Base-by-base conservation (phyloP, 345 rosid species). In the Linum trigynum region DNA sequence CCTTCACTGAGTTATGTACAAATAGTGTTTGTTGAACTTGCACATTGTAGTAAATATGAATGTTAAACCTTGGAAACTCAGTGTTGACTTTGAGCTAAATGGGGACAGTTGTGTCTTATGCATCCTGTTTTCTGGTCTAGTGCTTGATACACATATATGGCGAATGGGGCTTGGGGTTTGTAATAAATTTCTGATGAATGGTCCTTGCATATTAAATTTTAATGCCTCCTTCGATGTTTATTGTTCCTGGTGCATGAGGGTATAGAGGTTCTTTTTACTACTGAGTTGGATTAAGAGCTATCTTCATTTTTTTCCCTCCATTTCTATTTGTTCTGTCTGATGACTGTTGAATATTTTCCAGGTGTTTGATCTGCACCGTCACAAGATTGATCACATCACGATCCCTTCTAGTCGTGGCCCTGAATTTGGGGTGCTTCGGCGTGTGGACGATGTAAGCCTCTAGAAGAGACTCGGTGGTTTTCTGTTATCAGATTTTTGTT, bases 321-420 rank as follows among this genome's bases (percentile, higher is more conserved):
- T 38, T 62, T 38, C 7, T 39, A n/a, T 10, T 39, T 62, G 40
- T 12, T 62, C 3, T 23, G 32, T 23, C 32, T 23, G 32, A 23
- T 23, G 32, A 23, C 51, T 11, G n/a, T 63, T 61, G 61, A 40
- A 40, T 65, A 41, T 69, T 63, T 59, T 80, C 59, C 79, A 94
- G 99, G 82, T 94, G 39, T 76, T 79, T 77, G 99, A 94, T 82
- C 84, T 94, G 58, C 99, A 94, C 66, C 92, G 99, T 8, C 96
- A 95, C 79, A 79, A 87, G 72, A 95, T 95, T 73, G 99, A 95
- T 82, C 88, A 95, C 57, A 89, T 95, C 50, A 84, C 89, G 50
- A 76, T 95, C 62, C 97, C 92, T 59, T 88, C 95, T 58, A 74
- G 75, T 35, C 86, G 90, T 63, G 96, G 97, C 59, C 81, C 76